Evolutionary conservation across 371 early-diverging fungal species (phyloP), one percentile per base, ranked within the genome.

Genomic region (Dinochytrium kinnereticum): DNA sequence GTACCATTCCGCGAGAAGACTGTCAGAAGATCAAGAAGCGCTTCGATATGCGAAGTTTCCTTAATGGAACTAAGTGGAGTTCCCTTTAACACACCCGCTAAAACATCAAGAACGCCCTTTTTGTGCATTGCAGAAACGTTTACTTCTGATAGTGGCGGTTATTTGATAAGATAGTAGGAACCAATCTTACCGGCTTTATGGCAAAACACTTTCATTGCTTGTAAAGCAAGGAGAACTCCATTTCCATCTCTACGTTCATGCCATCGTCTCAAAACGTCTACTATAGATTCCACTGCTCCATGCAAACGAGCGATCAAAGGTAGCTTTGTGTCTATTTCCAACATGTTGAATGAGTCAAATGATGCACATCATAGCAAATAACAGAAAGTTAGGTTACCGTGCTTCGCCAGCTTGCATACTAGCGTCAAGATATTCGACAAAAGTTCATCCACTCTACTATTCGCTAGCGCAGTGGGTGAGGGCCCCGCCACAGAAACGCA

Each of bases 291-390:
- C 21, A 84, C 70, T 24, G 77, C 69, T 0, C 78, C 76, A 44
- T 81, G 77, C 7, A 82, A 59, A 40, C 84, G 44, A 10, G 84
- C 84, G 34, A 84, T 37, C 24, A 84, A 49, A 2, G 82, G 66
- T 7, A 82, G 49, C 59, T 84, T 84, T 17, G 80, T 24, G 51
- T 84, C 84, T 81, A 31, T 2, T 44, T n/a, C n/a, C n/a, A n/a
- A n/a, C n/a, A n/a, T n/a, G n/a, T n/a, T n/a, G n/a, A n/a, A n/a
- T n/a, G n/a, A n/a, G n/a, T n/a, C n/a, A n/a, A n/a, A n/a, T n/a
- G n/a, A n/a, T n/a, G n/a, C n/a, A n/a, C n/a, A n/a, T n/a, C n/a
- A n/a, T n/a, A n/a, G n/a, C n/a, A n/a, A n/a, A n/a, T n/a, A n/a
- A n/a, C n/a, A n/a, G n/a, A n/a, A n/a, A n/a, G n/a, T n/a, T n/a